A percentile compares a stretch with the other conserved stretches of the same genome.
phyloP scores from a whole-genome alignment of 805 yeast genomes.

The Zygoascus flipseniorum region DNA sequence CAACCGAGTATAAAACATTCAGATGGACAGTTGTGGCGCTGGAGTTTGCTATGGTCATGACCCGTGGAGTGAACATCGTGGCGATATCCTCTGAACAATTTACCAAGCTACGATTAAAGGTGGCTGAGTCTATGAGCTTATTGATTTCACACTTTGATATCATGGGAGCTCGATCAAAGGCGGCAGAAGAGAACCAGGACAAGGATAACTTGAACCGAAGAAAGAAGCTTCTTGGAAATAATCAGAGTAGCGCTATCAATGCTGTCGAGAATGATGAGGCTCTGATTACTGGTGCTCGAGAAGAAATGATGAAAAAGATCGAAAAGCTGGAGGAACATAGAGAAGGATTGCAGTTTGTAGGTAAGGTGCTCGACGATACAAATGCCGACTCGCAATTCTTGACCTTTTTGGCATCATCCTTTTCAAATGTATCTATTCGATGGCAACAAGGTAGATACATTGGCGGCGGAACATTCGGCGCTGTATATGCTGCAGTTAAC shows the following conservation, averaged over 20 bases:
- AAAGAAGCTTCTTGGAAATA: background rate
- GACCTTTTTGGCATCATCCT: constrained; percentile 77
- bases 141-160: constrained; percentile 93
- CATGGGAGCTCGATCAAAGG: constrained; percentile 93
- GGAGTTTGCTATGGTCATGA: constrained; percentile 93
- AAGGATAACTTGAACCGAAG: constrained; percentile 26
- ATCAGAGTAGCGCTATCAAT: constrained; percentile 20
- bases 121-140: constrained; percentile 89
- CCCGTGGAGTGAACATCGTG: constrained; percentile 80
- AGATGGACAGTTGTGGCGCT: constrained; percentile 94
- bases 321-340: constrained; percentile 52
- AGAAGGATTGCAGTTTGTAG: constrained; percentile 48
- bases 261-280: constrained; percentile 47
- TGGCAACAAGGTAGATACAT: constrained; percentile 95
- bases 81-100: constrained; percentile 75
- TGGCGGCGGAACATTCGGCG: constrained; percentile 95
- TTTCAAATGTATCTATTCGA: constrained; percentile 82
- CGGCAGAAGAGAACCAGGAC: constrained; percentile 41
- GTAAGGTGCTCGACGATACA: constrained; percentile 81
- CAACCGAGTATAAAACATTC: constrained; percentile 84
- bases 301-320: constrained; percentile 60
- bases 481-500: constrained; percentile 85
- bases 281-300: constrained; percentile 49
- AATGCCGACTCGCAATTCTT: constrained; percentile 83
- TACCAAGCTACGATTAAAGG: constrained; percentile 60